A percentile compares a stretch with the other conserved stretches of the same genome.
phyloP scores from a whole-genome alignment of 1,139 yeast species.

The Zygosaccharomyces pseudobailii region DNA sequence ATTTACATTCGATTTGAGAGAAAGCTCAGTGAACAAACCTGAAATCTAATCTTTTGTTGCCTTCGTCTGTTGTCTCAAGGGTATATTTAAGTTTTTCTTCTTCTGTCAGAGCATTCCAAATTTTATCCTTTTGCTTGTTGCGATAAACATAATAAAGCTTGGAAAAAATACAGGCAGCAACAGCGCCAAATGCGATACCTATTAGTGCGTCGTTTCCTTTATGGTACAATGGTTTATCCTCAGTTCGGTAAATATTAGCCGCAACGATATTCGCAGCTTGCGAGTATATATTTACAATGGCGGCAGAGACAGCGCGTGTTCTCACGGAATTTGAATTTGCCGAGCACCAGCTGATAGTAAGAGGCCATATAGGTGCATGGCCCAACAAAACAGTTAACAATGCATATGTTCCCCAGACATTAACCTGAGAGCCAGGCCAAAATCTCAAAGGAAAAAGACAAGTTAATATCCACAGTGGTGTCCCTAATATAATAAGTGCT shows the following conservation, averaged over 20 bases:
- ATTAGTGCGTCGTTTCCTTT: constrained; percentile 49
- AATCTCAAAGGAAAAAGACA: constrained; percentile 40
- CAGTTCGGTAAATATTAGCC: constrained; percentile 49
- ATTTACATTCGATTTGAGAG: too few species aligned
- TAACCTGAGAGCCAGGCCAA: constrained; percentile 47
- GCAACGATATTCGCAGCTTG: constrained; percentile 44
- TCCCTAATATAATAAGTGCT: constrained; percentile 35
- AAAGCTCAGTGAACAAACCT: constrained; percentile 19
- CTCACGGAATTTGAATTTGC: constrained; percentile 56
- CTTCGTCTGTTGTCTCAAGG: constrained; percentile 39
- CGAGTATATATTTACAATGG: constrained; percentile 57
- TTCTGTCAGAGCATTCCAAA: constrained; percentile 41
- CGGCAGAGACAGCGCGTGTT: constrained; percentile 55
- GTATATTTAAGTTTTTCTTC: constrained; percentile 42
- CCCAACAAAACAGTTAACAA: constrained; percentile 46
- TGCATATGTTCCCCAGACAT: constrained; percentile 51
- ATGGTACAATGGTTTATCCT: constrained; percentile 55
- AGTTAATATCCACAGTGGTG: constrained; percentile 34
- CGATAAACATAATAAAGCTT: constrained; percentile 40
- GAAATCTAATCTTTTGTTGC: constrained; percentile 47
- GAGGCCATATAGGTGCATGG: constrained; percentile 48
- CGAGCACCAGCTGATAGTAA: constrained; percentile 57
- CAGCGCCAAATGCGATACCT: constrained; percentile 35
- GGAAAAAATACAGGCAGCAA: constrained; percentile 26
- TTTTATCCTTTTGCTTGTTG: constrained; percentile 37